A percentile compares a stretch with the other conserved stretches of the same genome.
Evolutionary conservation across 2,329 filamentous ascomycete genomes (phyloP).

Genomic region (Trichoderma hamatum): DNA sequence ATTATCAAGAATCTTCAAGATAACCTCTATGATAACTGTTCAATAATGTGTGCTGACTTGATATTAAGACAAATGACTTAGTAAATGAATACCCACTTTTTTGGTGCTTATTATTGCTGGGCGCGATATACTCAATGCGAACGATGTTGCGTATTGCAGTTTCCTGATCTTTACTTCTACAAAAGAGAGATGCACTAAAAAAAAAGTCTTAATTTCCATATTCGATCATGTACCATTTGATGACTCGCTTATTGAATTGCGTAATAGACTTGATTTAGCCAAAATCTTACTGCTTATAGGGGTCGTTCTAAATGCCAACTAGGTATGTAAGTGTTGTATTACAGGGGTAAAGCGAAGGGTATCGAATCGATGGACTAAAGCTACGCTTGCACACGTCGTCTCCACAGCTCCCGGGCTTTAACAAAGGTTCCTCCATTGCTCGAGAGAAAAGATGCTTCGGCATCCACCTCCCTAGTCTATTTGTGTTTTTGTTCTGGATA

Average conservation of each 20-base stretch:
- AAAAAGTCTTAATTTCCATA: no score
- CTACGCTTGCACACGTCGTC: background rate
- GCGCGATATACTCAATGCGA: background rate
- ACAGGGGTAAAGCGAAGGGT: background rate
- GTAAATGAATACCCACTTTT: background rate
- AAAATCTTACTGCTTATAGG: no score
- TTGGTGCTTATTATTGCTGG: background rate
- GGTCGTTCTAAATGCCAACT: no score
- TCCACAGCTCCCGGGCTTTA: background rate
- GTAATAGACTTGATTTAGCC: no score
- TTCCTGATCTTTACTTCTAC: no score
- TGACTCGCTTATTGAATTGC: no score
- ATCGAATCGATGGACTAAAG: background rate
- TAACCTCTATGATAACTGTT: background rate
- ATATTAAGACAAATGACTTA: no score
- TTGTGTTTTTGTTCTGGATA: background rate
- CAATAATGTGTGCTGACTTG: background rate
- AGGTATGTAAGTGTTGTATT: no score
- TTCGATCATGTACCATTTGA: no score
- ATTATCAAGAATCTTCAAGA: background rate
- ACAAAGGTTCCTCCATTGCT: slow-evolving; percentile 6
- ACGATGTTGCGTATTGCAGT: no score
- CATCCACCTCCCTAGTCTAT: slow-evolving; percentile 1
- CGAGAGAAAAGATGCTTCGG: background rate
- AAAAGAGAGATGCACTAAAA: no score